Base-by-base conservation (phyloP, 257 asterid species). In the Fraxinus pennsylvanica region DNA sequence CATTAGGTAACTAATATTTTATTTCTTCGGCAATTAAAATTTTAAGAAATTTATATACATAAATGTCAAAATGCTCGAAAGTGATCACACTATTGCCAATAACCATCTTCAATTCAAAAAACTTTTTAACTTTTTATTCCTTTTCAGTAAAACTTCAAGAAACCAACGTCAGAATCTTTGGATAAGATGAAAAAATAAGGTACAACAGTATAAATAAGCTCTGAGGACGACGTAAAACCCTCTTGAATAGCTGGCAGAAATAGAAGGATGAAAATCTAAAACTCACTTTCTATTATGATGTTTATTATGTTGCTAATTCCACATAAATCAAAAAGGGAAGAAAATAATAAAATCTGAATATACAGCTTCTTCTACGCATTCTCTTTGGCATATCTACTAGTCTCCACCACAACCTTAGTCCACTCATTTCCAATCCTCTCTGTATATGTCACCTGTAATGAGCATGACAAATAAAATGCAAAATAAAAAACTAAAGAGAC, bases 351-450 rank as follows among this genome's bases (percentile, higher is more conserved):
- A 67, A 33, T 33, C 74, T 78, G 70, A 71, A 80, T 79, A 45
- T 86, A 85, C 84, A 83, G 65, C 63, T 71, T 65, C 66, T 33
- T 50, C 87, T 81, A 87, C 4, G 78, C 74, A 25, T 85, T 79
- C 81, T 84, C 88, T 80, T 83, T 87, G 15, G 88, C 86, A 41
- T 93, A 93, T 79, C 85, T 88, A 73, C 86, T 74, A 6, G 96
- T 93, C 87, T 92, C 97, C 79, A 89, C 97, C 10, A 92, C 97
- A 77, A 90, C 97, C 82, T 89, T 92, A 75, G 82, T 77, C 99
- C 99, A 96, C 86, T 93, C 98, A 10, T 41, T 85, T 47, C 82
- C 97, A 30, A 93, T 91, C 82, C 86, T 93, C 84, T 93, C 97
- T 76, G 84, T 80, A 71, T 89, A 91, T 35, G 91, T 43, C 72